A percentile compares a stretch with the other conserved stretches of the same genome.
Conservation (phyloP, 2,329 filamentous ascomycete genomes). For the Exophiala sp. region DNA sequence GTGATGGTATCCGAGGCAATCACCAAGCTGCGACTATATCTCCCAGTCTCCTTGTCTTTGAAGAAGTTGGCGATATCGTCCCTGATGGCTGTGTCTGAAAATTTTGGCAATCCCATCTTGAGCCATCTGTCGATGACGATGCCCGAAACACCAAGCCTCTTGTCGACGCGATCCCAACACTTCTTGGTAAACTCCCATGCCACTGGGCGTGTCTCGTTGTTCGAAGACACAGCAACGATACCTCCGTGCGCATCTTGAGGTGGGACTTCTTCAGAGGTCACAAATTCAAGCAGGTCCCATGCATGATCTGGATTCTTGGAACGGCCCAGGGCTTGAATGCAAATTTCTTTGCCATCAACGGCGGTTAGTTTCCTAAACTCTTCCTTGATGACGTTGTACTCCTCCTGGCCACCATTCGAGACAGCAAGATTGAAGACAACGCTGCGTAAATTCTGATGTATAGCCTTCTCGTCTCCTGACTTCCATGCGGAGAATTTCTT, state of each 20-base stretch:
- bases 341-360: slow-evolving; percentile 87
- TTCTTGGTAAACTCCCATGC: slow-evolving; percentile 84
- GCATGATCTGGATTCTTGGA: slow-evolving; percentile 68
- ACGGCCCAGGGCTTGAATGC: slow-evolving; percentile 70
- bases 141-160: slow-evolving; percentile 73
- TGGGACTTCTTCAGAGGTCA: slow-evolving; percentile 80
- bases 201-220: slow-evolving; percentile 66
- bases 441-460: slow-evolving; percentile 77
- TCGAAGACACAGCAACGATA: slow-evolving; percentile 67
- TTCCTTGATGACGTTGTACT: slow-evolving; percentile 72
- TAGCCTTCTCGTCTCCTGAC: slow-evolving; percentile 62
- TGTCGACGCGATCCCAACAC: slow-evolving; percentile 70
- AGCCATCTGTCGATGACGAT: slow-evolving; percentile 88
- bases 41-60: slow-evolving; percentile 70
- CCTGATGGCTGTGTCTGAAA: slow-evolving; percentile 65
- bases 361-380: slow-evolving; percentile 81
- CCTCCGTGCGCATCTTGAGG: slow-evolving; percentile 85
- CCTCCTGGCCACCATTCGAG: slow-evolving; percentile 66
- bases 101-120: slow-evolving; percentile 72
- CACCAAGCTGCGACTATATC: slow-evolving; percentile 77
- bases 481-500: slow-evolving; percentile 78
- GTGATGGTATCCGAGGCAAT: slow-evolving; percentile 83
- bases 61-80: slow-evolving; percentile 84
- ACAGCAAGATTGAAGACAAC: slow-evolving; percentile 78
- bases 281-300: slow-evolving; percentile 63